Conservation (phyloP, 1,284 basidiomycete genomes). For the Tetrapyrgos nigripes region DNA sequence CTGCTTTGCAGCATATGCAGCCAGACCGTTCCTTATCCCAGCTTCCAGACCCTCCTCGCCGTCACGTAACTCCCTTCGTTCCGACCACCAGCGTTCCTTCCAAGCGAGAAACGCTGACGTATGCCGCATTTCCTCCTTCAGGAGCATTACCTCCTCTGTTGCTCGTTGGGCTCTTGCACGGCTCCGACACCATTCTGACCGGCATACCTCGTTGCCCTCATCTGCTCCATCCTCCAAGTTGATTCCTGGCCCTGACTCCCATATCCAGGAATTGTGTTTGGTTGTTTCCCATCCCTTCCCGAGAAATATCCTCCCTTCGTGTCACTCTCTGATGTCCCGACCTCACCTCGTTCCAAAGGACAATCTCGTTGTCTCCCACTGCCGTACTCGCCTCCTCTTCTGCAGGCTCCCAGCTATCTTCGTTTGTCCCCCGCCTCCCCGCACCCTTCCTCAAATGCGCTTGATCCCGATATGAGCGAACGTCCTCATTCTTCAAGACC, state of each 20-base stretch:
- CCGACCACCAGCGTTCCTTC: not conserved
- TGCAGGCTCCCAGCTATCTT: not conserved
- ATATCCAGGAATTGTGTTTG: not conserved
- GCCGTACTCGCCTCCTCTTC: not conserved
- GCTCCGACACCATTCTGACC: conserved; percentile 2
- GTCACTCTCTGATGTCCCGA: not conserved
- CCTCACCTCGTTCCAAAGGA: not conserved
- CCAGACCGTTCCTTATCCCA: not conserved
- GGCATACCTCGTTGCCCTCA: not conserved
- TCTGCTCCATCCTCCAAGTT: not conserved
- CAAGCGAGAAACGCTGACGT: not conserved
- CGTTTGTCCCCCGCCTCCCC: not conserved
- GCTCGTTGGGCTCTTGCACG: not conserved
- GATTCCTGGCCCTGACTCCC: not conserved
- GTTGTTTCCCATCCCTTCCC: not conserved
- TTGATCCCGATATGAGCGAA: not conserved
- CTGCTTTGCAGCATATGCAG: not conserved
- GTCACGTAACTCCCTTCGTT: not conserved
- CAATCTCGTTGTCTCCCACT: not conserved
- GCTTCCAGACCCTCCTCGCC: not conserved
- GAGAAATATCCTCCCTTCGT: not conserved
- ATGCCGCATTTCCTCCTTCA: conserved; percentile 2
- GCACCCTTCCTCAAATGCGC: not conserved
- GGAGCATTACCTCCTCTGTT: not conserved
- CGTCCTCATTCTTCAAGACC: not conserved